Evolutionary conservation across 2,329 filamentous ascomycete species (phyloP), one percentile per base, ranked within the genome.

Genomic region (Beauveria sp.): DNA sequence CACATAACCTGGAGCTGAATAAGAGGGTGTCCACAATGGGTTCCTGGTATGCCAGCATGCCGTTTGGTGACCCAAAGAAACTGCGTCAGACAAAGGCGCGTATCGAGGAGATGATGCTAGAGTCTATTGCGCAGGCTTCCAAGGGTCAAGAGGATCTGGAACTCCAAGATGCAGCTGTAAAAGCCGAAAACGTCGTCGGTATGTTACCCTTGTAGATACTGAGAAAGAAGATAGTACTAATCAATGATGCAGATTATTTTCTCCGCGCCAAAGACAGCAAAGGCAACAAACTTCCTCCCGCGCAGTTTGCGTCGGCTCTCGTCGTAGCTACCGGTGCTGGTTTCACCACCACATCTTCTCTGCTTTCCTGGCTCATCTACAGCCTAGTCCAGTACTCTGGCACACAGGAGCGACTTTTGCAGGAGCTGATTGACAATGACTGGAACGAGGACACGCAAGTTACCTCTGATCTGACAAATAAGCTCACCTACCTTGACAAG

Each of bases 311-410:
- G 47, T 63, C 65, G 0, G 66, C 70, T 0, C 71, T 85, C 0
- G 72, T 84, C 2, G 81, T 85, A 3, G 77, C 78, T 7, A 81
- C 78, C 0, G 83, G 75, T 4, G 84, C 84, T 2, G 84, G 84
- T 22, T 86, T 86, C 72, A 84, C 81, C 1, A 86, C 84, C 0
- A 86, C 81, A 0, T 80, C 78, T 3, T 81, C 81, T 0, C 76
- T 86, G 3, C 73, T 86, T 2, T 83, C 81, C 0, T 86, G 83
- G 84, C 72, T 82, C 1, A 67, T 85, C 45, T 86, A 84, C 67
- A 75, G 77, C 5, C 70, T 85, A 1, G 77, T 80, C 5, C 73
- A 69, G 2, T 86, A 86, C 65, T 74, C 77, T 0, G 83, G 81
- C 0, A 79, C 80, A 69, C 84, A 86, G 67, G 81, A 82, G 10